phyloP scores from a whole-genome alignment of 352 stramenopile species.

The Pythium biforme region DNA sequence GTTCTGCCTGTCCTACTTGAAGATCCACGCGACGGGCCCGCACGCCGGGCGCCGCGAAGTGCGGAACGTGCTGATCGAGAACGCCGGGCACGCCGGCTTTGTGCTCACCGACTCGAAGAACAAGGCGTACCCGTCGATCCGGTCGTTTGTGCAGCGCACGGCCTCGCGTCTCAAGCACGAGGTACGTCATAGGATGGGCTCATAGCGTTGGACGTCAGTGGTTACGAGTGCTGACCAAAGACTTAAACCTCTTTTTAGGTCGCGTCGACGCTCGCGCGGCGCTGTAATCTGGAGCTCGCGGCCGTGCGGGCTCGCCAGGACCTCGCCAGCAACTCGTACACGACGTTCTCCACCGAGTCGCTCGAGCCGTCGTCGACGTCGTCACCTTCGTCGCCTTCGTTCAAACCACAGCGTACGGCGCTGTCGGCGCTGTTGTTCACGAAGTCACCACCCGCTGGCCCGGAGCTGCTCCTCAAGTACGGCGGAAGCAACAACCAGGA shows the following conservation, averaged over 20 bases:
- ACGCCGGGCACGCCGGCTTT: constrained; percentile 49
- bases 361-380: constrained; percentile 32
- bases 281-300: constrained; percentile 43
- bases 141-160: constrained; percentile 60
- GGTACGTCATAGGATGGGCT: constrained; percentile 30
- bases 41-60: constrained; percentile 43
- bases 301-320: constrained; percentile 32
- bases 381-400: constrained; percentile 17
- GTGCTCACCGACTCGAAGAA: constrained; percentile 48
- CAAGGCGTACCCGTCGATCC: constrained; percentile 59
- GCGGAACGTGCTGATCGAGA: constrained; percentile 74
- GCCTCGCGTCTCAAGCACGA: constrained; percentile 55
- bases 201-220: neutral
- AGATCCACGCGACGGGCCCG: constrained; percentile 43
- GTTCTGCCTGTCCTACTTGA: constrained; percentile 79
- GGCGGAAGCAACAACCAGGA: constrained; percentile 28
- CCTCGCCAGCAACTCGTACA: constrained; percentile 56
- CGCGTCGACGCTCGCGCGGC: constrained; percentile 45
- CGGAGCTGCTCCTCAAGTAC: neutral
- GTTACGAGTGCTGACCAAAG: too few relatives aligned
- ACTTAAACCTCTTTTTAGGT: too few relatives aligned
- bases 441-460: constrained; percentile 24
- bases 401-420: neutral
- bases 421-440: constrained; percentile 43
- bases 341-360: constrained; percentile 65